A percentile compares a stretch with the other conserved stretches of the same genome.
These are phyloP conservation scores for Cladochytrium replicatum DNA, from an alignment of 192 early-diverging fungal species.

Conservation along the genomic window DNA sequence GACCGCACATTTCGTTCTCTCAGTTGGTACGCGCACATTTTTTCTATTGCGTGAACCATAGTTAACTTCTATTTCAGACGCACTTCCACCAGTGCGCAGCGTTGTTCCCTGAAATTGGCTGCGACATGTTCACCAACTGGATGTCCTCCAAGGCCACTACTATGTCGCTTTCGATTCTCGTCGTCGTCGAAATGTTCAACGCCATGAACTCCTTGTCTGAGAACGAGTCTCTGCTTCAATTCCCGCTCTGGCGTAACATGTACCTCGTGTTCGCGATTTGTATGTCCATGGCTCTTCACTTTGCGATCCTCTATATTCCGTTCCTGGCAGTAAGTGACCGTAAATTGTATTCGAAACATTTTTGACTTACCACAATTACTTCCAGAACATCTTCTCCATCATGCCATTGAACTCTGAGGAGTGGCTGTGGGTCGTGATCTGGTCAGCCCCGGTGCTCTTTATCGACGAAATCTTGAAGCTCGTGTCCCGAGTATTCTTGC, in stretches of 20 bases:
- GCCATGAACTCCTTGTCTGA: conserved; percentile 91
- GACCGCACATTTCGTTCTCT: conserved; percentile 79
- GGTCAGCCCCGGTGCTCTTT: conserved; percentile 83
- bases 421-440: conserved; percentile 84
- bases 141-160: conserved; percentile 84
- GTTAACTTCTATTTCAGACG: conserved; percentile 39
- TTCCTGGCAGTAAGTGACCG: conserved; percentile 61
- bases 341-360: conserved; percentile 10
- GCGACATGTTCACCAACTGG: conserved; percentile 75
- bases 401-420: conserved; percentile 74
- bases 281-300: conserved; percentile 88
- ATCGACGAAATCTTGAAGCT: conserved; percentile 90
- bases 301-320: conserved; percentile 94
- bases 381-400: conserved; percentile 69
- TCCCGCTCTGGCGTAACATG: conserved; percentile 86
- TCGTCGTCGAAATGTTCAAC: conserved; percentile 98
- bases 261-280: conserved; percentile 75
- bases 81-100: conserved; percentile 85
- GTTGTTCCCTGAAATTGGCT: conserved; percentile 86
- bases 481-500: conserved; percentile 32
- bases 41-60: not conserved
- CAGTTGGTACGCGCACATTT: conserved; percentile 55
- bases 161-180: conserved; percentile 88
- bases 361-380: not conserved
- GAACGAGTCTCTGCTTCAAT: conserved; percentile 84